A percentile compares a stretch with the other conserved stretches of the same genome.
Conservation (phyloP, 345 rosid species). For the Lepidium aucheri region DNA sequence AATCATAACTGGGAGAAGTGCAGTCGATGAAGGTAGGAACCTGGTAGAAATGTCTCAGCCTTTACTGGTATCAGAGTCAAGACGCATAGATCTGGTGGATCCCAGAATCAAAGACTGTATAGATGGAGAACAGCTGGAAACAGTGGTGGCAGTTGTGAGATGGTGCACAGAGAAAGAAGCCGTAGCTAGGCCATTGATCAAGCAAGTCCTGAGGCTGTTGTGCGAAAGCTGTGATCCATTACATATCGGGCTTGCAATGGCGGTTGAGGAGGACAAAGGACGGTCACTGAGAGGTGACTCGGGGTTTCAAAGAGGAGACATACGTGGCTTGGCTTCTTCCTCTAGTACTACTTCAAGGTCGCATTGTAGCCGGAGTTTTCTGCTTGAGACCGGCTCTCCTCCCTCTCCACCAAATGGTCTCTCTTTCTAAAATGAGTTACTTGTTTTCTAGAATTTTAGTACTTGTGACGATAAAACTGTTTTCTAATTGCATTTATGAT, state of each 20-base stretch:
- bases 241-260: conserved; percentile 57
- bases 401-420: conserved; percentile 44
- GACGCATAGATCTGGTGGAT: conserved; percentile 59
- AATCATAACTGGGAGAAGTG: conserved; percentile 65
- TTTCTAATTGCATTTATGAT: conserved; percentile 10
- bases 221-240: conserved; percentile 78
- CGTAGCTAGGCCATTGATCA: conserved; percentile 71
- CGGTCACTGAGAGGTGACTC: conserved; percentile 43
- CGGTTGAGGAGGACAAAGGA: conserved; percentile 60
- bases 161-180: conserved; percentile 94
- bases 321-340: conserved; percentile 72
- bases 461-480: not conserved
- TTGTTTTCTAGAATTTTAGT: not conserved
- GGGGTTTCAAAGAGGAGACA: conserved; percentile 53
- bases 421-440: conserved; percentile 13
- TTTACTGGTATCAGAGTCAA: conserved; percentile 46
- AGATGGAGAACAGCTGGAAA: conserved; percentile 71
- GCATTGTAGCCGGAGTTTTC: conserved; percentile 76
- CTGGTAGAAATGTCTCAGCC: conserved; percentile 64
- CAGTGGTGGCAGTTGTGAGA: conserved; percentile 51
- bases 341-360: conserved; percentile 93
- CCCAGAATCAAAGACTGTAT: conserved; percentile 46
- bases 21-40: conserved; percentile 69
- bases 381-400: conserved; percentile 80
- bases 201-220: conserved; percentile 73